Evolutionary conservation across 1,139 yeast genomes (phyloP), one percentile per base, ranked within the genome.

Genomic region (Debaryomycetaceae sp.): DNA sequence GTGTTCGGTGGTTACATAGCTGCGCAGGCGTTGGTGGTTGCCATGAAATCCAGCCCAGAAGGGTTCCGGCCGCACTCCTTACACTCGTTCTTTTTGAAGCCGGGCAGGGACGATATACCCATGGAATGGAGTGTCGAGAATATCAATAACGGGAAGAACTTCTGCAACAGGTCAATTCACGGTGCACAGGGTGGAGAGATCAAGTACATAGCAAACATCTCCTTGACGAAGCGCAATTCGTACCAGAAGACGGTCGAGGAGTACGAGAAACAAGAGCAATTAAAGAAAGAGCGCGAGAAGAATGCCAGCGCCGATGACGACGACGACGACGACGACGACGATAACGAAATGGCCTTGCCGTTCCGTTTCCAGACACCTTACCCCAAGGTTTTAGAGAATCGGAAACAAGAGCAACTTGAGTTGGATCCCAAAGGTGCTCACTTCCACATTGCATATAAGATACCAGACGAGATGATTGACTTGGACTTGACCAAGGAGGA

Each of bases 131-230:
- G 59, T 40, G 67, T 68, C 4, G 62, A 61, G 4, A 41, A 40
- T 24, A 58, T 64, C n/a, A 64, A 70, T 35, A 60, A 76, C 43
- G 94, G 94, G 3, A 78, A 75, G 43, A 81, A 50, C 44, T 85
- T 81, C 53, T 67, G 74, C 35, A 82, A 83, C 37, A 70, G 86
- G 40, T 73, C 78, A 33, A 74, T 84, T 4, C 65, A 68, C 35
- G 86, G 82, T 0, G 64, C 61, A 33, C 89, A 83, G 56, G 56
- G 68, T 17, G 79, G 75, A 9, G 59, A 61, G 15, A 53, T 81
- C 38, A 72, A 74, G 30, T 81, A 75, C 52, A 65, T 74, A 16
- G 77, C 83, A 14, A 74, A 74, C 29, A 61, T 82, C 6, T 74
- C 88, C 3, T 73, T 80, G 34, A 66, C 76, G 7, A 51, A 50